Evolutionary conservation across 202 grass and related monocot genomes (phyloP), one percentile per base, ranked within the genome.

Genomic region (Thinopyrum obtusiflorum): DNA sequence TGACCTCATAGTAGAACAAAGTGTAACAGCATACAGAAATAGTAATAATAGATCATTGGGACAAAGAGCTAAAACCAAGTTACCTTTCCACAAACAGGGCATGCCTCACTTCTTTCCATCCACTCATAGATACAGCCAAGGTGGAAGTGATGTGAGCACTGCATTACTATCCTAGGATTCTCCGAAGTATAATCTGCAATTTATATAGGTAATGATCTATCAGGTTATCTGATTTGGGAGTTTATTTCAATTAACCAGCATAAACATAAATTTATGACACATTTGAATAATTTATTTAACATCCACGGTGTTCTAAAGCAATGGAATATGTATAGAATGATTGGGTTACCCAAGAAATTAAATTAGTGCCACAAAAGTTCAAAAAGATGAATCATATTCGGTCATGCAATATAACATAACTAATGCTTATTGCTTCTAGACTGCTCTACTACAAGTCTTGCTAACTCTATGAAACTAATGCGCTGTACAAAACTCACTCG

Each of bases 81-180:
- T 89, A 98, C 95, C 91, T 98, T 98, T 14, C 95, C 95, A 81
- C 95, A 98, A 60, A 98, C 91, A 74, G 93, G 95, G 78, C 95
- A 98, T 33, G 91, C 89, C 81, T 98, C 91, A 87, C 93, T 98
- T 92, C 93, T 95, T 90, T 98, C 95, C 91, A 98, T 95, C 95
- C 95, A 98, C 84, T 98, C 95, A 21, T 98, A 98, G 82, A 98
- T 94, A 94, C 93, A 98, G 44, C 93, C 84, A 83, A 98, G 93
- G 64, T 98, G 96, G 72, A 95, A 98, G 92, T 98, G 93, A 80
- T 98, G 96, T 37, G 96, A 92, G 71, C 96, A 98, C 66, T 89
- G 88, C 93, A 92, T 92, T 80, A 94, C 42, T 78, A 95, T 98
- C 84, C 86, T 95, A 64, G 96, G 96, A 78, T 98, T 92, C 62